Evolutionary conservation across 1,284 basidiomycete genomes (phyloP).

Genomic region (Sanghuangporus weigelae): DNA sequence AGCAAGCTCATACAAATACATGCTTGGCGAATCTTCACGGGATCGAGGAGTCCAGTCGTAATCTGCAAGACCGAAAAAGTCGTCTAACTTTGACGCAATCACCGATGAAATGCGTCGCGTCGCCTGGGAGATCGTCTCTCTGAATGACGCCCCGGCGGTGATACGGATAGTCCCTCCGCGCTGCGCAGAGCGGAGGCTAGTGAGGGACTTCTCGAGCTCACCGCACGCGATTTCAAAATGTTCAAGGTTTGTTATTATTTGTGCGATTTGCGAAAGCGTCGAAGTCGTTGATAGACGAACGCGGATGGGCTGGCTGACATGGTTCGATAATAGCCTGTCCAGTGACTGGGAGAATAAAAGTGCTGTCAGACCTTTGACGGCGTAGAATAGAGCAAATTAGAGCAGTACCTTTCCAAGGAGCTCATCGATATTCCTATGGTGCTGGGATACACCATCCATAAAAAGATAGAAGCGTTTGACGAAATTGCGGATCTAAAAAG

Average conservation of each 20-base stretch:
- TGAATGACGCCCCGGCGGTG: slow-evolving; percentile 64
- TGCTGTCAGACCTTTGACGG: neutral
- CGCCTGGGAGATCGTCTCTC: slow-evolving; percentile 63
- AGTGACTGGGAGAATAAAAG: slow-evolving; percentile 57
- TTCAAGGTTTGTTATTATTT: slow-evolving; percentile 91
- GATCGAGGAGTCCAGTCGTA: slow-evolving; percentile 85
- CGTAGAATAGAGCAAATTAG: neutral
- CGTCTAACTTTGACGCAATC: slow-evolving; percentile 91
- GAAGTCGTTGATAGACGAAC: slow-evolving; percentile 67
- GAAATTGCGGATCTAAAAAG: slow-evolving; percentile 74
- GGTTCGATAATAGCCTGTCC: slow-evolving; percentile 77
- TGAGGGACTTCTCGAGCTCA: slow-evolving; percentile 86
- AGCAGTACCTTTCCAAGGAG: slow-evolving; percentile 74
- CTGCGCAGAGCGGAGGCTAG: slow-evolving; percentile 76
- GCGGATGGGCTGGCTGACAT: slow-evolving; percentile 77
- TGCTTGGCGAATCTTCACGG: slow-evolving; percentile 74
- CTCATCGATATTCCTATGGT: slow-evolving; percentile 90
- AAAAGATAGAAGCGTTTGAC: slow-evolving; percentile 97
- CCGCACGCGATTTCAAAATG: slow-evolving; percentile 85
- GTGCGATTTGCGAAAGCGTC: slow-evolving; percentile 90
- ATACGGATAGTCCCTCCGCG: slow-evolving; percentile 78
- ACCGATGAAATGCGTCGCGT: slow-evolving; percentile 76
- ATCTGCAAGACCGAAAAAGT: slow-evolving; percentile 92
- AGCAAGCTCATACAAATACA: slow-evolving; percentile 91
- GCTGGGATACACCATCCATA: slow-evolving; percentile 89